Conservation (phyloP, 2,329 filamentous ascomycete species). For the Penicillium paneum region DNA sequence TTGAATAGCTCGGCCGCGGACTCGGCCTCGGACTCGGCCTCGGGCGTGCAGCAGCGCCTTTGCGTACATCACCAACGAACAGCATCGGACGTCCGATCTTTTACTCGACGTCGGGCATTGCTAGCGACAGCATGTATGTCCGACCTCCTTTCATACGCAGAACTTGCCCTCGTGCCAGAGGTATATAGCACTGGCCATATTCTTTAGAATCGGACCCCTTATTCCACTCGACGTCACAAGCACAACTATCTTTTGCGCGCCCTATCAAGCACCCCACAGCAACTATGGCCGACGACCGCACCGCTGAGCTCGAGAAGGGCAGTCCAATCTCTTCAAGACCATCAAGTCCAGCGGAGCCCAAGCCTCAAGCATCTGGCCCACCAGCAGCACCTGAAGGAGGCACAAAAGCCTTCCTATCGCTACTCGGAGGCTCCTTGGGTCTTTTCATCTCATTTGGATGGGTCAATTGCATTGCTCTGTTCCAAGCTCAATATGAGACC, state of each 20-base stretch:
- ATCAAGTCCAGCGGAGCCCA: not conserved
- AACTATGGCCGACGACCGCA: not conserved
- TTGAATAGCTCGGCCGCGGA: not conserved
- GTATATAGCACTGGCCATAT: not conserved
- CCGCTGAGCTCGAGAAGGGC: not conserved
- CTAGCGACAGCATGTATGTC: not conserved
- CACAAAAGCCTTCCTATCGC: constrained; percentile 34
- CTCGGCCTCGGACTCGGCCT: not conserved
- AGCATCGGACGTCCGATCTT: constrained; percentile 1
- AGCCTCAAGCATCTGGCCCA: not conserved
- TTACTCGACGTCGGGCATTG: not conserved
- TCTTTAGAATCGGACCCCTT: not conserved
- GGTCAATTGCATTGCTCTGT: constrained; percentile 52
- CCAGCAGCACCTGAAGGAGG: constrained; percentile 17
- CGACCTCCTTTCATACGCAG: not conserved
- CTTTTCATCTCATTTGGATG: constrained; percentile 49
- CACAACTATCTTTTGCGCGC: not conserved
- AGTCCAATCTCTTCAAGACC: not conserved
- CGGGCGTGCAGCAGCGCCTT: not conserved
- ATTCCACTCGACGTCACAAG: not conserved
- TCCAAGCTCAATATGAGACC: constrained; percentile 57
- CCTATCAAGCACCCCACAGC: not conserved
- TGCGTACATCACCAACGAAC: not conserved
- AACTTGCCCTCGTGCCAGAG: not conserved
- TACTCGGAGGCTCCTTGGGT: constrained; percentile 44